Percentiles rank a stretch among this genome's conserved stretches.
Evolutionary conservation across 2,329 filamentous ascomycete species (phyloP).

Genomic region (Nothophaeocryptopus gaeumannii): DNA sequence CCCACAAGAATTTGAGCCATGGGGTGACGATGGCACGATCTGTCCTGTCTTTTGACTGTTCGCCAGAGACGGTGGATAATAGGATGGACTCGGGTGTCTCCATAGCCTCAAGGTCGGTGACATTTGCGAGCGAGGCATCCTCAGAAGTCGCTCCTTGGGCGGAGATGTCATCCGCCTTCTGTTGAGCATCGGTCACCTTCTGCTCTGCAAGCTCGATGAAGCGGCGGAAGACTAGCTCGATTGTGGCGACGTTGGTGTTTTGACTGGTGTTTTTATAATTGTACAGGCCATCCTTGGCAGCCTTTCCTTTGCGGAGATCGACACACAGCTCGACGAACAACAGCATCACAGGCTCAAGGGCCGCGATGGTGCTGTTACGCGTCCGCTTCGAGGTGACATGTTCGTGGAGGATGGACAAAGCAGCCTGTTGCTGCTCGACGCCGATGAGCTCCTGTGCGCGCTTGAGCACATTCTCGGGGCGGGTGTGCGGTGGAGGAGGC

Average conservation of each 20-base stretch:
- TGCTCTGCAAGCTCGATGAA: slow-evolving; percentile 96
- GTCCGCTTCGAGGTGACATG: slow-evolving; percentile 98
- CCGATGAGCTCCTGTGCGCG: slow-evolving; percentile 98
- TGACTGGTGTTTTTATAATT: slow-evolving; percentile 99
- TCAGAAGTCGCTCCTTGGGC: slow-evolving; percentile 69
- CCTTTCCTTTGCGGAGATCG: slow-evolving; percentile 95
- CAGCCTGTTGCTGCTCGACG: slow-evolving; percentile 88
- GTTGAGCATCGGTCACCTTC: slow-evolving; percentile 93
- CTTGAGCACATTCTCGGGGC: slow-evolving; percentile 99
- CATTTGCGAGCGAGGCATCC: slow-evolving; percentile 65
- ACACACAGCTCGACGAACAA: slow-evolving; percentile 95
- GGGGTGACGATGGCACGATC: slow-evolving; percentile 97
- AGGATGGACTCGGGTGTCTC: slow-evolving; percentile 98
- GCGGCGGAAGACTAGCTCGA: slow-evolving; percentile 94
- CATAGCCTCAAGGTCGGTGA: slow-evolving; percentile 93
- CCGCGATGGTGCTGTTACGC: slow-evolving; percentile 93
- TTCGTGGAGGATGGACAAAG: slow-evolving; percentile 93
- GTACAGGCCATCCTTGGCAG: slow-evolving; percentile 97
- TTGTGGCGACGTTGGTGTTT: slow-evolving; percentile 97
- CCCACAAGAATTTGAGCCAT: slow-evolving; percentile 99
- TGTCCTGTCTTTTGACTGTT: slow-evolving; percentile 95
- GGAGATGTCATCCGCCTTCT: slow-evolving; percentile 94
- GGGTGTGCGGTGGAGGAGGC: slow-evolving; percentile 95
- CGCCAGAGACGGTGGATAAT: slow-evolving; percentile 93
- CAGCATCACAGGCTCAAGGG: slow-evolving; percentile 97